phyloP scores from a whole-genome alignment of 2,329 filamentous ascomycete species.

The Diaporthe sp. region DNA sequence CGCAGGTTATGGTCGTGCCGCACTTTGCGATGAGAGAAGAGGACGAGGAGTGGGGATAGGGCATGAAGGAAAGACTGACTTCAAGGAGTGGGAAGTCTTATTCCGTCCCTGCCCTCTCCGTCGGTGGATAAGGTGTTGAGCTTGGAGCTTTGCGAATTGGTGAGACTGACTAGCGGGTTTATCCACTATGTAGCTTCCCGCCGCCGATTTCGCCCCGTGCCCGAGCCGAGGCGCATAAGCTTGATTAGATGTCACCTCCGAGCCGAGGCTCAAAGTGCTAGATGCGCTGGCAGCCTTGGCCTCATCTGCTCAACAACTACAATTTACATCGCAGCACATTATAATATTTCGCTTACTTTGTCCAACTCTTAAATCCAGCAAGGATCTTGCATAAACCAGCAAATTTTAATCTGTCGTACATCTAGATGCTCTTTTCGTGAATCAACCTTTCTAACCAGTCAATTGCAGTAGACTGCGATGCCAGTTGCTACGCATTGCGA shows the following conservation, averaged over 20 bases:
- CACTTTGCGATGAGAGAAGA: constrained; percentile 54
- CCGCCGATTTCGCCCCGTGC: constrained; percentile 10
- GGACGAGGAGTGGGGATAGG: constrained; percentile 31
- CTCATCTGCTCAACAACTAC: not conserved
- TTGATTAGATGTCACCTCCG: not conserved
- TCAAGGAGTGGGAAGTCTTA: not conserved
- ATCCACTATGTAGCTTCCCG: not conserved
- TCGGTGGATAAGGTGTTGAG: not conserved
- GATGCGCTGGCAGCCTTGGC: not conserved
- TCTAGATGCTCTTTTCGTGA: too few species aligned
- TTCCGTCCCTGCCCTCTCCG: not conserved
- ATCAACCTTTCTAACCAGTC: too few species aligned
- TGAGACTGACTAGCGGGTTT: constrained; percentile 8
- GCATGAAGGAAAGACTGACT: constrained; percentile 20
- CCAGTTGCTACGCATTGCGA: too few species aligned
- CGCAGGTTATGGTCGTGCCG: constrained; percentile 56
- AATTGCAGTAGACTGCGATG: too few species aligned
- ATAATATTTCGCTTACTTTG: not conserved
- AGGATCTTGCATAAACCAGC: too few species aligned
- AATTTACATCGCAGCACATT: not conserved
- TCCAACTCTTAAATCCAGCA: too few species aligned
- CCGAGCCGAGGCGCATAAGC: constrained; percentile 13
- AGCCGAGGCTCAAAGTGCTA: not conserved
- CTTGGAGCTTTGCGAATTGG: not conserved
- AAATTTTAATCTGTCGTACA: too few species aligned